Base-by-base conservation (phyloP, 306 rosid species). In the Biancaea sappan region DNA sequence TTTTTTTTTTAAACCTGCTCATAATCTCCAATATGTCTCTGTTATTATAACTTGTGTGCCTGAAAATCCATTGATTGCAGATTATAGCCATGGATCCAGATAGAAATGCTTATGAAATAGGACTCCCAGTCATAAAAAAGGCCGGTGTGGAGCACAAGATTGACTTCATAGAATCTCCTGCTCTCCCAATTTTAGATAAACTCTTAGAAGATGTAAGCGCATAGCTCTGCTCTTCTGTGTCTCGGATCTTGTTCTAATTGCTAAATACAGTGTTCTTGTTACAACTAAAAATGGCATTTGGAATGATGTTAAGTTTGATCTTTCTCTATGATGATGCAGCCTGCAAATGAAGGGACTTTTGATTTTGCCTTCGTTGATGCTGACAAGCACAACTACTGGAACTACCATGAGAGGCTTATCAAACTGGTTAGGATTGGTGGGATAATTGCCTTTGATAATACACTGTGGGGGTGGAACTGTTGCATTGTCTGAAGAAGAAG, bases 131-230 rank as follows among this genome's bases (percentile, higher is more conserved):
- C 29, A 84, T 84, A 0, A 84, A 44, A 79, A 90, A 83, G 74
- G 89, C 91, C 2, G 91, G 96, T 8, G 83, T 90, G 8, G 88
- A 84, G 51, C 87, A 90, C 81, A 90, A 90, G 82, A 86, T 88
- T 38, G 80, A 84, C 59, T 84, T 84, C 73, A 72, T 88, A 0
- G 80, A 88, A 41, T 90, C 91, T 4, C 76, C 78, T 2, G 91
- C 91, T 54, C 69, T 82, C n/a, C 89, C 87, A 24, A 18, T 86
- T 72, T 79, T 86, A 60, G 89, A 84, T 66, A 75, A 82, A 38
- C 82, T 90, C 1, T 22, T 90, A 29, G 74, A 86, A 81, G 80
- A 84, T 53, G 92, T 74, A 72, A 76, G 82, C 66, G 29, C 35
- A 12, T 2, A n/a, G n/a, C n/a, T n/a, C n/a, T n/a, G 1, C 37